Evolutionary conservation across 1,284 basidiomycete genomes (phyloP), one percentile per base, ranked within the genome.

Genomic region (Moesziomyces antarcticus): DNA sequence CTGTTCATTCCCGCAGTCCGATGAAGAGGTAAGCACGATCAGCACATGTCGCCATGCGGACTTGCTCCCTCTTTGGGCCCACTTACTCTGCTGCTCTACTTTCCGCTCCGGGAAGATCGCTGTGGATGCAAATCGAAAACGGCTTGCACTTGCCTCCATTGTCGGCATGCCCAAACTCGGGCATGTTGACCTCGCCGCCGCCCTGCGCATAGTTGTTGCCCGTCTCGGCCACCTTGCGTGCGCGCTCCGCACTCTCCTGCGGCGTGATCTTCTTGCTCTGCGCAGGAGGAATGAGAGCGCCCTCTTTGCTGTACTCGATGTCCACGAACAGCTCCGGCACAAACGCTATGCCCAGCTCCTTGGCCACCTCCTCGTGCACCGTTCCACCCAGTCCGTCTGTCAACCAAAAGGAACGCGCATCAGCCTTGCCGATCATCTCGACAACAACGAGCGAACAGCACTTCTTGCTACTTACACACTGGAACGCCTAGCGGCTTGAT

Each of bases 121-220:
- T 61, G 52, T 73, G 69, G 13, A 73, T 50, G 54, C 69, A 73
- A 27, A 73, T 60, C 46, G 57, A 62, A n/a, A 73, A 73, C 14
- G 58, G 57, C 50, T 49, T 53, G 48, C 59, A 53, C 30, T 64
- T 52, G 46, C 59, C 57, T 6, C 35, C 57, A 24, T 51, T 59
- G 16, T 30, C 51, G 5, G 21, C 46, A 35, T 62, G 53, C 41
- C 50, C 51, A 20, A 63, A 63, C 33, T 67, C 64, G 25, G 52
- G 55, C 46, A 53, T 57, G n/a, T 56, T 40, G 41, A 58, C 59
- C 6, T 57, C 50, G 20, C 56, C 55, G 37, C 60, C 56, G 9
- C 56, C 56, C 45, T 69, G 60, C 7, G 66, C 66, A 52, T 46
- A 61, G 50, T 64, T 64, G 46, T 33, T 25, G 18, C 55, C 67